A percentile compares a stretch with the other conserved stretches of the same genome.
phyloP scores from a whole-genome alignment of 352 stramenopile genomes.

The Phytophthora gonapodyides region DNA sequence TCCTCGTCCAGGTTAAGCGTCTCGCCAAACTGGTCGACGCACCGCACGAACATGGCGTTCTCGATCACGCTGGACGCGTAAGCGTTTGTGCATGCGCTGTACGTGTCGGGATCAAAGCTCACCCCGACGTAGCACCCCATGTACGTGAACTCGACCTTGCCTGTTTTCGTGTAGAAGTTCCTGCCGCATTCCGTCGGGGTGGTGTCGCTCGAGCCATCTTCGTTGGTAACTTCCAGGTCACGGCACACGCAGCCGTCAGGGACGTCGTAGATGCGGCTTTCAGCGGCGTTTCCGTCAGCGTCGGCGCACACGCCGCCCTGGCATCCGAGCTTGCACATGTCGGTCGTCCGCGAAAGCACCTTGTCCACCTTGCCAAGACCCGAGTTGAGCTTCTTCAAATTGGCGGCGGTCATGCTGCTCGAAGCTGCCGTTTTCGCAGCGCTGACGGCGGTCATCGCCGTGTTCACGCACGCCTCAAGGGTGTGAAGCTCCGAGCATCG shows the following conservation, averaged over 20 bases:
- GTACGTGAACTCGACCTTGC: conserved; percentile 2
- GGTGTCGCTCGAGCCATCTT: background rate
- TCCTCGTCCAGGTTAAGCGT: background rate
- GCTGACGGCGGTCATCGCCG: background rate
- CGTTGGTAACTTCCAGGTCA: background rate
- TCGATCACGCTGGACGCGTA: background rate
- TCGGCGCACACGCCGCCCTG: background rate
- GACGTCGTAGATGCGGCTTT: background rate
- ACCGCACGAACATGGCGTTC: conserved; percentile 9
- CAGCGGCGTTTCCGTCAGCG: background rate
- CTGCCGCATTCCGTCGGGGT: conserved; percentile 3
- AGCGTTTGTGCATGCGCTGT: background rate
- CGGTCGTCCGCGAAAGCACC: background rate
- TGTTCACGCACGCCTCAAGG: conserved; percentile 4
- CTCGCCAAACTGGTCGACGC: conserved; percentile 1
- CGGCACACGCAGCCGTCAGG: background rate
- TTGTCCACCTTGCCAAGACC: conserved; percentile 2
- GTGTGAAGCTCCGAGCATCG: conserved; percentile 3
- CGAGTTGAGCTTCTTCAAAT: background rate
- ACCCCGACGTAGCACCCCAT: conserved; percentile 7
- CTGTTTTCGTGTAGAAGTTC: background rate
- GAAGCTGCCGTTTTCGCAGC: background rate
- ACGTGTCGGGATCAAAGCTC: background rate
- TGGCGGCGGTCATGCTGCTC: background rate
- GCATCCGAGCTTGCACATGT: conserved; percentile 3